These are phyloP conservation scores for Allium sativum DNA, from an alignment of 106 monocot species.

Conservation along the genomic window DNA sequence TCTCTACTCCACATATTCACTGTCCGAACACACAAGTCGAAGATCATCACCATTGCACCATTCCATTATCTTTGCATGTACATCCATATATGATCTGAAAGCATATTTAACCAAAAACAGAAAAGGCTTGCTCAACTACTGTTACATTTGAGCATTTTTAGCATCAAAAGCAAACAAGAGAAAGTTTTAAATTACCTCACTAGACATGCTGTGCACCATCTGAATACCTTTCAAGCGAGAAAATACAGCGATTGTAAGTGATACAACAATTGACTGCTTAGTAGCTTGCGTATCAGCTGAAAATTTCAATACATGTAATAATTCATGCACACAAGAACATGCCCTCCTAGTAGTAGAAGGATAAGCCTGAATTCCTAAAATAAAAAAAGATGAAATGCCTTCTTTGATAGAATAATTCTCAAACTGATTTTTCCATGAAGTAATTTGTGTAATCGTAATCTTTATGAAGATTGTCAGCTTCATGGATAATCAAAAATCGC, in stretches of 20 bases:
- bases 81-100: no score
- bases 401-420: slow-evolving; percentile 40
- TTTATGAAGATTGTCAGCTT: slow-evolving; percentile 37
- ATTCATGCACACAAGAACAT: slow-evolving; percentile 41
- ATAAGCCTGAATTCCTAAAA: slow-evolving; percentile 42
- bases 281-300: slow-evolving; percentile 24
- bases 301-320: slow-evolving; percentile 40
- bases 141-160: no score
- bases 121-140: no score
- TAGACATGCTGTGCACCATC: slow-evolving; percentile 13
- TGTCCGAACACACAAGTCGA: no score
- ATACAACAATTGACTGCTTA: slow-evolving; percentile 30
- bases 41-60: no score
- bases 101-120: no score
- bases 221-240: slow-evolving; percentile 28
- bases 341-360: slow-evolving; percentile 60
- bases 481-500: slow-evolving; percentile 45
- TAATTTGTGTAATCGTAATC: slow-evolving; percentile 21
- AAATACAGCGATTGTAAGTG: slow-evolving; percentile 36
- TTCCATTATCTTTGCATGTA: no score
- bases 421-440: slow-evolving; percentile 21
- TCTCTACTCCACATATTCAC: no score
- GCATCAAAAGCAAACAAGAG: no score
- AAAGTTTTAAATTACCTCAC: no score
- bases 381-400: slow-evolving; percentile 44